Conservation (phyloP, 208 protist genomes). For the Histomonas meleagridis region DNA sequence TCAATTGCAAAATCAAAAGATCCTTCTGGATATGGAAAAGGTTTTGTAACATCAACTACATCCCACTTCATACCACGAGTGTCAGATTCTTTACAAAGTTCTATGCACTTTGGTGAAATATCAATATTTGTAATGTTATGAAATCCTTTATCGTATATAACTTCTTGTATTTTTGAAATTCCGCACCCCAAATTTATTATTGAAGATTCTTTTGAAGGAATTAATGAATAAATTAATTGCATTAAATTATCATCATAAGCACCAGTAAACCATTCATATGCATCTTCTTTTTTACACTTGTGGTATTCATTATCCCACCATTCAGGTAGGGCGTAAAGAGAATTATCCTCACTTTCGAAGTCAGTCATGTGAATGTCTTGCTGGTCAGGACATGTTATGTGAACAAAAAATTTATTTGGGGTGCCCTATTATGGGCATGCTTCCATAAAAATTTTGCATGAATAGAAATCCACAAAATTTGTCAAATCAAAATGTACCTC, state of each 20-base stretch:
- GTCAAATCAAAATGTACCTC: no score
- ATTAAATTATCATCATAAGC: not conserved
- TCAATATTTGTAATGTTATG: constrained; percentile 4
- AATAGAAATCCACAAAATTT: no score
- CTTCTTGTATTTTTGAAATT: not conserved
- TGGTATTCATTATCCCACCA: constrained; percentile 4
- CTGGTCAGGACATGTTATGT: no score
- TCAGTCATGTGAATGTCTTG: no score
- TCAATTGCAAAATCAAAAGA: not conserved
- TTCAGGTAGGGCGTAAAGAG: not conserved
- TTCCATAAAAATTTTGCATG: no score
- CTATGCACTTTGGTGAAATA: not conserved
- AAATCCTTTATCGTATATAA: not conserved
- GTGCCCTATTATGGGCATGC: no score
- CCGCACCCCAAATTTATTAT: not conserved
- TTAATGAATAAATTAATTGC: not conserved
- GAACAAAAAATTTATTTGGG: no score
- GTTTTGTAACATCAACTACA: not conserved
- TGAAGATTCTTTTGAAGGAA: not conserved
- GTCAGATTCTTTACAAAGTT: not conserved
- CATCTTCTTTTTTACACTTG: not conserved
- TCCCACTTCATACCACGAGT: constrained; percentile 23
- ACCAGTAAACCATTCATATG: constrained; percentile 24
- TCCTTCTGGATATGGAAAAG: not conserved
- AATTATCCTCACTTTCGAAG: not conserved